phyloP scores from a whole-genome alignment of 768 basidiomycete genomes.

The Kwoniella newhampshirensis region DNA sequence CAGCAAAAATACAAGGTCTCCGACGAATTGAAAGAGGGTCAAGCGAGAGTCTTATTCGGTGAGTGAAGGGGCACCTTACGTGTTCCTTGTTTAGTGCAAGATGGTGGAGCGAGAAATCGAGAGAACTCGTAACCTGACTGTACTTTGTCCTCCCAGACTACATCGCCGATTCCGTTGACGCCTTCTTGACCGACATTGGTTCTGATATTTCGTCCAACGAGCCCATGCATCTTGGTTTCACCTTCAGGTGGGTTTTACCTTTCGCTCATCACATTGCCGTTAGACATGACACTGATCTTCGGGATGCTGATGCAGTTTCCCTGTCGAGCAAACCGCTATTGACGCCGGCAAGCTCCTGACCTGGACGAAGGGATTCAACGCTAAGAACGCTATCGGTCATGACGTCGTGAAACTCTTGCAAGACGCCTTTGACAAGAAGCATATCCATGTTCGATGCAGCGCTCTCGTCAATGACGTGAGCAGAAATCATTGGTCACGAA shows the following conservation, averaged over 20 bases:
- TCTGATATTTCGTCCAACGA: slow-evolving; percentile 47
- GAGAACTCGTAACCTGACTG: slow-evolving; percentile 6
- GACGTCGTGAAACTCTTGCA: slow-evolving; percentile 88
- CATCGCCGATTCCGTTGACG: slow-evolving; percentile 92
- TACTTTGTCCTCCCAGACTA: slow-evolving; percentile 66
- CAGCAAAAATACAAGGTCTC: slow-evolving; percentile 98
- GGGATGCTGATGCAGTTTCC: slow-evolving; percentile 66
- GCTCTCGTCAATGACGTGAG: slow-evolving; percentile 92
- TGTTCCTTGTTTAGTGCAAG: neutral
- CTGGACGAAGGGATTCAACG: slow-evolving; percentile 87
- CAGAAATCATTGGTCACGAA: slow-evolving; percentile 1
- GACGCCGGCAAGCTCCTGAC: slow-evolving; percentile 85
- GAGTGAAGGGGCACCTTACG: slow-evolving; percentile 19
- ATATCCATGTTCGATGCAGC: slow-evolving; percentile 84
- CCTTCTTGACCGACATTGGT: slow-evolving; percentile 75
- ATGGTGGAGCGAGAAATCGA: neutral
- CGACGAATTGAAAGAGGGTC: slow-evolving; percentile 86
- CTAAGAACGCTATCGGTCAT: slow-evolving; percentile 81
- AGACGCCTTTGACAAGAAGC: slow-evolving; percentile 86
- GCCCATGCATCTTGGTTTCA: slow-evolving; percentile 73
- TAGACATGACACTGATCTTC: neutral
- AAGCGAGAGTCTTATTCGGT: slow-evolving; percentile 85
- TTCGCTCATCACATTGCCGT: neutral
- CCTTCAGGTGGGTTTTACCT: slow-evolving; percentile 60
- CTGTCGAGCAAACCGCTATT: slow-evolving; percentile 93